Evolutionary conservation across 768 basidiomycete genomes (phyloP), one percentile per base, ranked within the genome.

Genomic region (Boletus speciosus): DNA sequence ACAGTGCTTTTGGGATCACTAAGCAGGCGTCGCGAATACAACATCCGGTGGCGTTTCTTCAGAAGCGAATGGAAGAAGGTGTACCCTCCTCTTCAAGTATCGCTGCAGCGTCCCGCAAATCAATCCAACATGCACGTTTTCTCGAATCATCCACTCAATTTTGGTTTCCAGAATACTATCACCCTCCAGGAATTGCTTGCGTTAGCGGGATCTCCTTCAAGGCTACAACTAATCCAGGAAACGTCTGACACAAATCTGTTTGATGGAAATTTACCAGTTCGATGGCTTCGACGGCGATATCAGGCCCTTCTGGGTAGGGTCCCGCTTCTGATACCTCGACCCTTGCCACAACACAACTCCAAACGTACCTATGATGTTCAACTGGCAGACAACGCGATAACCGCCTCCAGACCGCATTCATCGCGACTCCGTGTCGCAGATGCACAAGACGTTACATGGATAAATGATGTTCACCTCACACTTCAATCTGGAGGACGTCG

Each of bases 1-100:
- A 82, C 83, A 2, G 66, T 66, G 29, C 60, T 86, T 4, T 71
- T 88, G 34, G 89, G 88, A 3, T 80, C 77, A 10, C 73, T 90
- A 40, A 88, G 86, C 74, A 87, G 81, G 64, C 81, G 90, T 35
- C 80, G 89, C 41, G 81, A 90, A 66, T 76, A 83, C 46, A 93
- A 93, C 68, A 76, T 84, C 43, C 82, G 82, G 21, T 81, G 85
- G 82, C 80, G 82, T 21, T 88, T 77, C 62, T 90, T 83, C 68
- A 71, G 66, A 15, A 60, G 57, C 10, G 80, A 88, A 63, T 74
- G 74, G 58, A 78, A 74, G 61, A 85, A 82, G 59, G 69, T 85
- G 23, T 63, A 71, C 4, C 83, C 84, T 25, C 88, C 90, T 7
- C 66, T 90, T n/a, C 74, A 83, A 57, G 62, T 81, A 15, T 66